phyloP scores from a whole-genome alignment of 164 flowering plant genomes.

The Echeveria elegans region DNA sequence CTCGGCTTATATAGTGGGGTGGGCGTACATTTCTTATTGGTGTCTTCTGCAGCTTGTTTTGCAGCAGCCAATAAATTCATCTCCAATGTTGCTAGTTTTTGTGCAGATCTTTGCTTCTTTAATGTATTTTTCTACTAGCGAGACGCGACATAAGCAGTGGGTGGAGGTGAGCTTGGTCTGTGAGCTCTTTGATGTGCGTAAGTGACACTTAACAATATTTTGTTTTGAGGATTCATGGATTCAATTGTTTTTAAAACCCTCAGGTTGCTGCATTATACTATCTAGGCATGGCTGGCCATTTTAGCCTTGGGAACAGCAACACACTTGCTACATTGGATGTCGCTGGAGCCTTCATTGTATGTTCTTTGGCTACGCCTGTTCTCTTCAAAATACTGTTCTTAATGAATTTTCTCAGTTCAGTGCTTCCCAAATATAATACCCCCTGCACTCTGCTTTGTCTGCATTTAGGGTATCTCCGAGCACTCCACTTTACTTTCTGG shows the following conservation, averaged over 20 bases:
- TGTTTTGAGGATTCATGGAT: background rate
- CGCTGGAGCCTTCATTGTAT: constrained; percentile 90
- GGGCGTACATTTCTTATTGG: constrained; percentile 55
- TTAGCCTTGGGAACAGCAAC: constrained; percentile 91
- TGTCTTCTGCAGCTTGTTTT: constrained; percentile 81
- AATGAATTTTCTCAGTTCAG: background rate
- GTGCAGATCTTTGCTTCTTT: constrained; percentile 47
- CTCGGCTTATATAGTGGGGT: constrained; percentile 46
- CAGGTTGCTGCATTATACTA: constrained; percentile 75
- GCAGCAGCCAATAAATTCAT: constrained; percentile 71
- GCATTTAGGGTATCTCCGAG: constrained; percentile 75
- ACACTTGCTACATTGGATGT: constrained; percentile 90
- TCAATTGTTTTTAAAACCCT: constrained; percentile 2
- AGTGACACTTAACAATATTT: background rate
- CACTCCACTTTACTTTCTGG: constrained; percentile 81
- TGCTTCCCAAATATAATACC: background rate
- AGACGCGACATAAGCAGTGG: constrained; percentile 43
- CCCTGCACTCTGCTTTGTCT: constrained; percentile 5
- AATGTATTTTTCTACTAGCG: constrained; percentile 23
- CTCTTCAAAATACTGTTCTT: background rate
- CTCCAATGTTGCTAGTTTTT: constrained; percentile 55
- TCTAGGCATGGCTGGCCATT: constrained; percentile 91
- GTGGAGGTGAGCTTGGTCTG: constrained; percentile 53
- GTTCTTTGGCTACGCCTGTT: constrained; percentile 6
- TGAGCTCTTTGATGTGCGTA: background rate